Conservation (phyloP, 1,284 basidiomycete species). For the Pyrrhoderma lamaoense region DNA sequence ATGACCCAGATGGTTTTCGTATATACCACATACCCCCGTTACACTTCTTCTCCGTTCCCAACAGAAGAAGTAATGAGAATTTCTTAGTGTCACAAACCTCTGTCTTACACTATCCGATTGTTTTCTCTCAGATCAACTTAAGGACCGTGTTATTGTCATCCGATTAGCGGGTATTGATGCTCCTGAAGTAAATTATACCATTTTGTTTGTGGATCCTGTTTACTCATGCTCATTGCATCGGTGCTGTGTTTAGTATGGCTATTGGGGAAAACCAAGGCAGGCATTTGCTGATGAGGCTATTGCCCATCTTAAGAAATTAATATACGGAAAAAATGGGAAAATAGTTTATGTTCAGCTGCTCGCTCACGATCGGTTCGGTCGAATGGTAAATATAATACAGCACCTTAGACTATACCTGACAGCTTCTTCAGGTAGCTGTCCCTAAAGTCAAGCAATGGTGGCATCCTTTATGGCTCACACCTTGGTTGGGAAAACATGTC, state of each 20-base stretch:
- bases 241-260: slow-evolving; percentile 42
- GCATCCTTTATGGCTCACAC: slow-evolving; percentile 39
- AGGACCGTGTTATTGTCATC: slow-evolving; percentile 74
- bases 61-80: slow-evolving; percentile 48
- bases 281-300: slow-evolving; percentile 65
- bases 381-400: slow-evolving; percentile 49
- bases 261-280: slow-evolving; percentile 77
- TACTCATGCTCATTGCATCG: background rate
- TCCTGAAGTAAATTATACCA: slow-evolving; percentile 55
- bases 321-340: slow-evolving; percentile 49
- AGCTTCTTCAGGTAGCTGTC: slow-evolving; percentile 53
- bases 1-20: slow-evolving; percentile 75
- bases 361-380: slow-evolving; percentile 73
- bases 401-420: background rate
- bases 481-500: slow-evolving; percentile 43
- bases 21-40: slow-evolving; percentile 79
- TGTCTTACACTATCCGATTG: background rate
- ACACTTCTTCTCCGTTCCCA: slow-evolving; percentile 62
- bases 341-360: slow-evolving; percentile 63
- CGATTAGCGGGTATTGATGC: slow-evolving; percentile 86
- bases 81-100: too few relatives aligned
- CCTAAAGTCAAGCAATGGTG: slow-evolving; percentile 43
- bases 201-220: background rate
- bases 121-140: slow-evolving; percentile 33
- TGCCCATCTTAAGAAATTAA: slow-evolving; percentile 60